Conservation (phyloP, 2,329 filamentous ascomycete genomes). For the Neonectria punicea region DNA sequence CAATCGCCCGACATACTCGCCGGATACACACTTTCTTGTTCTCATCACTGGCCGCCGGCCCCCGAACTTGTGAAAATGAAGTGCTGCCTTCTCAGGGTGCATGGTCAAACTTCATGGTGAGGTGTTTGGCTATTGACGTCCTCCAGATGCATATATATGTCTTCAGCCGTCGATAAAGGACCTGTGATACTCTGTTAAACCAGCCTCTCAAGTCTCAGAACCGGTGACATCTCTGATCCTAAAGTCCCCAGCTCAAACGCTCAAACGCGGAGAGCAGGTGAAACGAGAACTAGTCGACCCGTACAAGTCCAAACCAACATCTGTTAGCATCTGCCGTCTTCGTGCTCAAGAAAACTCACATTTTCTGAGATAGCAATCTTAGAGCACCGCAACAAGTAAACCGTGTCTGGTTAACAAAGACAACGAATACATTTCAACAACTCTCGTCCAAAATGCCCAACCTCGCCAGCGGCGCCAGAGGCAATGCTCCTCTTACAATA, state of each 20-base stretch:
- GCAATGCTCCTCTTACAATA: constrained; percentile 30
- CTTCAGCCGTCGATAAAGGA: not conserved
- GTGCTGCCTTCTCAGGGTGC: not conserved
- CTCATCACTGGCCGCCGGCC: constrained; percentile 20
- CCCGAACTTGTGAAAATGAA: constrained; percentile 14
- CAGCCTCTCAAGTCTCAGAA: not conserved
- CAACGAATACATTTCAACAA: not conserved
- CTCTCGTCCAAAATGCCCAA: not conserved
- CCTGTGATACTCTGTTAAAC: not conserved
- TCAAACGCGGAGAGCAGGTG: no score
- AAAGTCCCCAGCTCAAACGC: not conserved
- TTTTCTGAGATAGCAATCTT: not conserved
- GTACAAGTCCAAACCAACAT: not conserved
- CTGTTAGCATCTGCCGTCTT: not conserved
- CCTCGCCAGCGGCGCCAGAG: not conserved
- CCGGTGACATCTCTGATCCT: constrained; percentile 5
- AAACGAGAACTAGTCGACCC: not conserved
- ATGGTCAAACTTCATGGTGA: constrained; percentile 3
- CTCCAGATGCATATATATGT: not conserved
- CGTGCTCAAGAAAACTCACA: not conserved
- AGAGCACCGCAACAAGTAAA: not conserved
- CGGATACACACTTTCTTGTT: not conserved
- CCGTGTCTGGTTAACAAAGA: not conserved
- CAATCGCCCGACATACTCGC: not conserved
- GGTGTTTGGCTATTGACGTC: not conserved